A percentile compares a stretch with the other conserved stretches of the same genome.
Conservation (phyloP, 1,284 basidiomycete species). For the Ceratobasidium sp. region DNA sequence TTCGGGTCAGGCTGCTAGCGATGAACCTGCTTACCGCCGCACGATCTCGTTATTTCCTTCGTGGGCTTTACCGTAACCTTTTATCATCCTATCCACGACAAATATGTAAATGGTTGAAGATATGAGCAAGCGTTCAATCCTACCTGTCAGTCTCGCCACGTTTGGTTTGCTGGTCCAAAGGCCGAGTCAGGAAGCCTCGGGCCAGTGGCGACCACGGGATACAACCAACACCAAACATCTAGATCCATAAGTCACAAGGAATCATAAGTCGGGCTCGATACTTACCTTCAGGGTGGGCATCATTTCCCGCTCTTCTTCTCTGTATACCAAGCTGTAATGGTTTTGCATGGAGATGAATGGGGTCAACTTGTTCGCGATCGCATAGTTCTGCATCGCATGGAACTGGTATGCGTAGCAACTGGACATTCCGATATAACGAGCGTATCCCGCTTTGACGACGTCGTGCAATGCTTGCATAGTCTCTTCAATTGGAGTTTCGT, state of each 20-base stretch:
- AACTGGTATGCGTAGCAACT: slow-evolving; percentile 44
- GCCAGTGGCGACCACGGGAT: slow-evolving; percentile 41
- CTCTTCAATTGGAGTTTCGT: slow-evolving; percentile 53
- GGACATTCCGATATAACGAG: slow-evolving; percentile 56
- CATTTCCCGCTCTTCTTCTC: slow-evolving; percentile 50
- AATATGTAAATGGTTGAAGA: background rate
- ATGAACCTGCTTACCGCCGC: background rate
- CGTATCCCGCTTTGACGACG: slow-evolving; percentile 53
- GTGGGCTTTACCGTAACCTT: background rate
- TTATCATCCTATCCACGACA: background rate
- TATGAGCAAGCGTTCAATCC: background rate
- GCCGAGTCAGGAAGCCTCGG: slow-evolving; percentile 32
- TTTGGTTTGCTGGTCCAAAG: slow-evolving; percentile 11
- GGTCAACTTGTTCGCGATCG: slow-evolving; percentile 51
- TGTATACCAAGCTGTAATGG: slow-evolving; percentile 44
- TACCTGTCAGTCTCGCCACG: slow-evolving; percentile 25
- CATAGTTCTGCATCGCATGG: slow-evolving; percentile 49
- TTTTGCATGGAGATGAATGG: slow-evolving; percentile 57
- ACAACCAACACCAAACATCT: slow-evolving; percentile 38
- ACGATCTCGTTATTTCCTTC: slow-evolving; percentile 13
- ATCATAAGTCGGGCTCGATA: too few relatives aligned
- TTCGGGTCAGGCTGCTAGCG: background rate
- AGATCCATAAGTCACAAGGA: background rate
- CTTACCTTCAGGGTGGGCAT: slow-evolving; percentile 42
- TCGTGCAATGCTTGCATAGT: slow-evolving; percentile 45